phyloP scores from a whole-genome alignment of 331 rosid species.

The Rhamnella rubrinervis region DNA sequence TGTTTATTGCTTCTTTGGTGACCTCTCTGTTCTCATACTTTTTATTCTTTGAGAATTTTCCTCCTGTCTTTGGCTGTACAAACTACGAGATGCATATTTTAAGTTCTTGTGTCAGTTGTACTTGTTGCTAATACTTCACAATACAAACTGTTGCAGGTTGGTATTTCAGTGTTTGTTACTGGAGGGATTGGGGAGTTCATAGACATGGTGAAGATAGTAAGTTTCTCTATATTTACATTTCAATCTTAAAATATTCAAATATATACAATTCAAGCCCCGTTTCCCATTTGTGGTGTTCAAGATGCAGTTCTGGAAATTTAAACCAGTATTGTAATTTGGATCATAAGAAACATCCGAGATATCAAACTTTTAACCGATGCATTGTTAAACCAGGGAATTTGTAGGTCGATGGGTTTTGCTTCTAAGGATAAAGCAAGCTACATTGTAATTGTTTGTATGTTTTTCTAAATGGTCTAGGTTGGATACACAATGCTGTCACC shows the following conservation, averaged over 20 bases:
- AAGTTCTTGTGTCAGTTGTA: conserved; percentile 8
- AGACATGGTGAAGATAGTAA: conserved; percentile 75
- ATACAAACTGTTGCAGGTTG: conserved; percentile 51
- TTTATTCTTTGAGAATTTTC: not conserved
- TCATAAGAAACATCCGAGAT: not conserved
- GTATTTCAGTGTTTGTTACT: conserved; percentile 81
- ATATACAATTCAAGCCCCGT: conserved; percentile 15
- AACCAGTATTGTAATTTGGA: not conserved
- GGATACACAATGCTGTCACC: not conserved
- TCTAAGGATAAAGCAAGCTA: not conserved
- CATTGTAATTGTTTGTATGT: not conserved
- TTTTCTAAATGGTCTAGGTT: not conserved
- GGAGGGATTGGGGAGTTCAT: conserved; percentile 99
- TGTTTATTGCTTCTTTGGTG: conserved; percentile 85
- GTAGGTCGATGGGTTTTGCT: not conserved
- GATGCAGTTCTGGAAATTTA: not conserved
- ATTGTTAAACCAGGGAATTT: not conserved
- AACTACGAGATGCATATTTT: not conserved
- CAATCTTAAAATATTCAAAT: conserved; percentile 8
- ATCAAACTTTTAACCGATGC: not conserved
- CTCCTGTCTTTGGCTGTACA: not conserved
- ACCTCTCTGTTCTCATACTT: conserved; percentile 12
- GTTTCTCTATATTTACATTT: conserved; percentile 26
- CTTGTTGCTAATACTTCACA: not conserved
- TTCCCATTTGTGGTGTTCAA: not conserved